Evolutionary conservation across 306 rosid species (phyloP), one percentile per base, ranked within the genome.

Genomic region (Medicago ruthenica): DNA sequence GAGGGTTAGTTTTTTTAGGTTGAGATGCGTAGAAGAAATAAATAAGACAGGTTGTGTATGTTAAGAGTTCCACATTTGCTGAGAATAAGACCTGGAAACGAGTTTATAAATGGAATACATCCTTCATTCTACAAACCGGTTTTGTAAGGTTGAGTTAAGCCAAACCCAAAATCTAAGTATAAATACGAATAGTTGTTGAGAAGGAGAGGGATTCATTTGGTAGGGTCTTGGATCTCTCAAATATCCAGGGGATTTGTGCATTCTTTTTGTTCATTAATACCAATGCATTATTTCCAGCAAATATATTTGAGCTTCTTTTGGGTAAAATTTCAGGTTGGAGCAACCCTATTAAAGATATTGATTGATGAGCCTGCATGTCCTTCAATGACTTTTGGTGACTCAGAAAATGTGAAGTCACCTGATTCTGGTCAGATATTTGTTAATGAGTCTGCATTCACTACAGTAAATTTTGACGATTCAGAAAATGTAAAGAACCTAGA

Each of bases 261-360:
- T 60, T 31, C 2, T 7, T 60, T 27, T 60, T 27, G 67, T 31
- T 31, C 12, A 7, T 31, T 15, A 61, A 14, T 7, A 59, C 7
- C 12, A 6, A 60, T 61, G 15, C 7, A 61, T 61, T 61, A 61
- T 15, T 61, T 15, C 12, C 31, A 34, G 31, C 42, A 4, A 41
- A 27, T 61, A 61, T 61, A 8, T 74, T 74, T 69, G 36, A 57
- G 61, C 73, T 78, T 79, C 24, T 79, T 54, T 63, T 65, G 71
- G 68, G 76, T 50, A 65, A 64, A 76, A 72, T 70, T 73, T 74
- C 88, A 92, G 98, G 98, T 95, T 84, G 98, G 98, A 86, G 96
- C 89, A 80, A 86, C 94, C 50, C 98, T 95, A 62, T 60, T 90
- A 45, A 90, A 86, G 76, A 84, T 92, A 77, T 15, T 31, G 37